Percentiles rank a stretch among this genome's conserved stretches.
These are phyloP conservation scores for Thymus mandschuricus DNA, from an alignment of 257 asterid species.

Conservation along the genomic window DNA sequence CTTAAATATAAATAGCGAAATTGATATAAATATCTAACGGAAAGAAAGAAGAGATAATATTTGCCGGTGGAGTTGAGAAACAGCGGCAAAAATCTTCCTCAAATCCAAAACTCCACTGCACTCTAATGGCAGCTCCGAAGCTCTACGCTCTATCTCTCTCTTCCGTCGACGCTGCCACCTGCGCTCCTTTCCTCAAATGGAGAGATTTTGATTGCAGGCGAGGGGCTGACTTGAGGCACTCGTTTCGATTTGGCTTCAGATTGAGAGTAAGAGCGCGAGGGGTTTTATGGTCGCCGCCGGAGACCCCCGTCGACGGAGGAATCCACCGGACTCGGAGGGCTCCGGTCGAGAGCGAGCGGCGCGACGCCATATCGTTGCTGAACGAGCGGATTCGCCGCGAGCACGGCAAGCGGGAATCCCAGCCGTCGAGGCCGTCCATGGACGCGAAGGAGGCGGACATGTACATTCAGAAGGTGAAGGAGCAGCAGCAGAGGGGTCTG, in stretches of 20 bases:
- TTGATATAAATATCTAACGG: not conserved
- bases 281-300: constrained; percentile 40
- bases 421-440: constrained; percentile 55
- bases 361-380: constrained; percentile 65
- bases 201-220: constrained; percentile 7
- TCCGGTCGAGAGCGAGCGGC: constrained; percentile 40
- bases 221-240: constrained; percentile 22
- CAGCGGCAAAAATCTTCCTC: constrained; percentile 15
- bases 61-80: not conserved
- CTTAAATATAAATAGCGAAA: no score
- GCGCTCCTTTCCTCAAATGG: constrained; percentile 28
- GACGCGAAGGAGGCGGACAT: constrained; percentile 80
- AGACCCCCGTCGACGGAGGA: constrained; percentile 26
- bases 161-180: constrained; percentile 24
- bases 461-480: constrained; percentile 81
- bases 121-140: constrained; percentile 24
- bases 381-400: constrained; percentile 78
- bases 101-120: not conserved
- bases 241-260: constrained; percentile 29
- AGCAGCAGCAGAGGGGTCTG: constrained; percentile 92
- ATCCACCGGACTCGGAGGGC: constrained; percentile 37
- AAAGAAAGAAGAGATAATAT: not conserved
- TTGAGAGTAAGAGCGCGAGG: constrained; percentile 30
- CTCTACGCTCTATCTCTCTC: constrained; percentile 21
- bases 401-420: constrained; percentile 65